phyloP scores from a whole-genome alignment of 345 rosid genomes.

The Bruguiera parviflora region DNA sequence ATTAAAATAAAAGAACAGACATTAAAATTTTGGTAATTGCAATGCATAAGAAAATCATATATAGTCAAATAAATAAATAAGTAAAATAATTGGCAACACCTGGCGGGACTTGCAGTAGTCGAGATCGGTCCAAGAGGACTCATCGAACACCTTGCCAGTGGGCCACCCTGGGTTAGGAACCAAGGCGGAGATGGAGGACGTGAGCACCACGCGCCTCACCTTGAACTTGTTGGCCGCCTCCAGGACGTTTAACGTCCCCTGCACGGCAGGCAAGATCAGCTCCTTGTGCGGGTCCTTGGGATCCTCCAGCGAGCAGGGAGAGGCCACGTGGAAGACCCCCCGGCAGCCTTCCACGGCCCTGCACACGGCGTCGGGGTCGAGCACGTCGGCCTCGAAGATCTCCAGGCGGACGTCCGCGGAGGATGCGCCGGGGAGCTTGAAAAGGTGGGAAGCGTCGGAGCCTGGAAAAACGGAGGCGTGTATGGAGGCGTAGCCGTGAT shows the following conservation, averaged over 20 bases:
- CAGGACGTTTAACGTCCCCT: conserved; percentile 69
- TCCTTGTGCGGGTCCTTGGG: conserved; percentile 61
- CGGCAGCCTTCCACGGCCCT: conserved; percentile 63
- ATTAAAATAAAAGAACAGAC: no score
- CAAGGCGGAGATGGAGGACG: conserved; percentile 74
- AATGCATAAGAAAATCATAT: no score
- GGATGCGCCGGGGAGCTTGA: conserved; percentile 40
- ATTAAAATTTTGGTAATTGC: no score
- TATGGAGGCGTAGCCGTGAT: conserved; percentile 51
- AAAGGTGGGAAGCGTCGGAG: conserved; percentile 54
- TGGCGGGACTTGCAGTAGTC: conserved; percentile 59
- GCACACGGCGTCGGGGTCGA: conserved; percentile 50
- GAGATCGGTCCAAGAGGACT: conserved; percentile 79
- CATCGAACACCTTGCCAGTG: conserved; percentile 41
- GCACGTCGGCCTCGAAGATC: conserved; percentile 56
- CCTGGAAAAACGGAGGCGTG: conserved; percentile 63
- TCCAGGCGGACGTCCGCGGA: conserved; percentile 22
- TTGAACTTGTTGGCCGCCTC: conserved; percentile 50
- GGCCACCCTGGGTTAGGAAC: conserved; percentile 78
- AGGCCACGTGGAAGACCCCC: conserved; percentile 87
- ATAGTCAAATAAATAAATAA: no score
- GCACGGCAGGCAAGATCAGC: conserved; percentile 67
- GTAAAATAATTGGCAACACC: conserved; percentile 22
- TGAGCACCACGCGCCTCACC: conserved; percentile 72
- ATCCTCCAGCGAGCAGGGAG: conserved; percentile 72